Conservation (phyloP, 225 moss, liverwort and hornwort genomes). For the Pleurozium schreberi region DNA sequence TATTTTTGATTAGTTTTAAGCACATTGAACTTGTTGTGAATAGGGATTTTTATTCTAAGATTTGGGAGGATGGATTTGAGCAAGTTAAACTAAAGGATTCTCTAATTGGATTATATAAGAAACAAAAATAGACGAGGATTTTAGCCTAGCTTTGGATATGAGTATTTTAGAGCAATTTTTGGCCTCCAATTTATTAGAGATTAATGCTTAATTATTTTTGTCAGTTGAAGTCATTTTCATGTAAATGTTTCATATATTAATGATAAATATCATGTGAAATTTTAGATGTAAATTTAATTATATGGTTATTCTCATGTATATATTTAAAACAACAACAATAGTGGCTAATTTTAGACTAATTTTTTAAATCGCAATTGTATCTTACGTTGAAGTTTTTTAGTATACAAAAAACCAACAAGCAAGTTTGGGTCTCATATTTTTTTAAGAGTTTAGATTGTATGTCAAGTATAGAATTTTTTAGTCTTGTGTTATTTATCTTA, state of each 20-base stretch:
- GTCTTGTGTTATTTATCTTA: neutral
- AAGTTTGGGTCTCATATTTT: neutral
- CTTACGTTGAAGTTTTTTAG: neutral
- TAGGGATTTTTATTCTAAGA: neutral
- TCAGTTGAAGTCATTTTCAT: neutral
- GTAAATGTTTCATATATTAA: neutral
- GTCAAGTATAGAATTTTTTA: neutral
- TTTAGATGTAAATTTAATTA: neutral
- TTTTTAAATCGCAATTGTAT: neutral
- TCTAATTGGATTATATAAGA: neutral
- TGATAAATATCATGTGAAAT: neutral
- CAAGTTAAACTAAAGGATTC: neutral
- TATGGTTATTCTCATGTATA: neutral
- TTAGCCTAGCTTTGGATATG: neutral
- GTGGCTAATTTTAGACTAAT: neutral
- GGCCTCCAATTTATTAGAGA: rapidly evolving
- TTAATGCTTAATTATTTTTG: neutral
- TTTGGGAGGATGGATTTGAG: neutral
- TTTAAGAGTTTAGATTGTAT: neutral
- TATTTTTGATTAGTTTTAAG: neutral
- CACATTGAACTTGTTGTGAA: neutral
- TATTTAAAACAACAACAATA: neutral
- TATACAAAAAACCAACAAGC: neutral
- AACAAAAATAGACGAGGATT: neutral
- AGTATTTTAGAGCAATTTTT: rapidly evolving